A percentile compares a stretch with the other conserved stretches of the same genome.
phyloP scores from a whole-genome alignment of 371 early-diverging fungal species.

The Globomyces sp. region DNA sequence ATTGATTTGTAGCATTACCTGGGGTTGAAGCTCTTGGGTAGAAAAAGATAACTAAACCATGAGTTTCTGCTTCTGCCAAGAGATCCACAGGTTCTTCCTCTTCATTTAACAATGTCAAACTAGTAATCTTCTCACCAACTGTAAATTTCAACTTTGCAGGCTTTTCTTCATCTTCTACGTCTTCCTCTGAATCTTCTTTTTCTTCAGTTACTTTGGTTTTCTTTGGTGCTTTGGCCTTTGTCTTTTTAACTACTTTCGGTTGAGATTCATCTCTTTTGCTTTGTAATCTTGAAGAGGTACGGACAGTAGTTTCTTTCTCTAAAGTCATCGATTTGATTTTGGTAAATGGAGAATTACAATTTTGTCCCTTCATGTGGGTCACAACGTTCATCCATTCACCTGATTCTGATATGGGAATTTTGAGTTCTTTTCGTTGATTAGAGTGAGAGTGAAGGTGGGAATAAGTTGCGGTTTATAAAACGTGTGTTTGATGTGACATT shows the following conservation, averaged over 20 bases:
- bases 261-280: not conserved
- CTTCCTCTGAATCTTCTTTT: not conserved
- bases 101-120: constrained; percentile 16
- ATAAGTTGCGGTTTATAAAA: too few relatives aligned
- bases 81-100: constrained; percentile 21
- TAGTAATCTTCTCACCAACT: constrained; percentile 20
- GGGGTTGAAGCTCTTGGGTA: constrained; percentile 46
- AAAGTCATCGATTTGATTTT: too few relatives aligned
- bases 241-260: constrained; percentile 11
- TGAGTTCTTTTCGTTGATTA: too few relatives aligned
- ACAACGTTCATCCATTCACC: too few relatives aligned
- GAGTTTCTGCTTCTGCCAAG: constrained; percentile 13
- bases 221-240: constrained; percentile 8
- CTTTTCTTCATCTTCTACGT: not conserved
- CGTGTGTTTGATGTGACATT: too few relatives aligned
- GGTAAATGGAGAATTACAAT: too few relatives aligned
- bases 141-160: not conserved
- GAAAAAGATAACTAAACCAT: constrained; percentile 38
- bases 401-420: too few relatives aligned
- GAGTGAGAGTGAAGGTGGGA: too few relatives aligned
- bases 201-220: not conserved
- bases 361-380: too few relatives aligned
- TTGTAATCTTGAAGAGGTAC: constrained; percentile 14
- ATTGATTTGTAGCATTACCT: not conserved
- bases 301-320: constrained; percentile 9